phyloP scores from a whole-genome alignment of 2,329 filamentous ascomycete genomes.

The Sporothrix brasiliensis region DNA sequence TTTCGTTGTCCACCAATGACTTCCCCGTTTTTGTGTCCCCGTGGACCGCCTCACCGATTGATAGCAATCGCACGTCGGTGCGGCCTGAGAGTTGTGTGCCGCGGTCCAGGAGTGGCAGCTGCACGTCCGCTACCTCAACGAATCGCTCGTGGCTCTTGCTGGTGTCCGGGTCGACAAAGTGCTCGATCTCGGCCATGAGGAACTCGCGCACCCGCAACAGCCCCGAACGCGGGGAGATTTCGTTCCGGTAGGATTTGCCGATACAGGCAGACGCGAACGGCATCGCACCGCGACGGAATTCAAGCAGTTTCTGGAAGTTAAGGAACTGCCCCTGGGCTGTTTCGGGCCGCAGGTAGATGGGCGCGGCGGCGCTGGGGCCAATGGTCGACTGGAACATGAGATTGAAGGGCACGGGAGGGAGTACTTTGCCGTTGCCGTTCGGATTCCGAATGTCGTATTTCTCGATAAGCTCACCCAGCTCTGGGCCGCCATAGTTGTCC shows the following conservation, averaged over 20 bases:
- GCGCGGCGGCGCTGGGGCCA: conserved; percentile 80
- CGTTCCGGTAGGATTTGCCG: conserved; percentile 97
- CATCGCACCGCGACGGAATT: conserved; percentile 94
- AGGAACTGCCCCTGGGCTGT: conserved; percentile 98
- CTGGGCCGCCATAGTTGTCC: conserved; percentile 88
- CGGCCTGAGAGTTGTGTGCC: conserved; percentile 84
- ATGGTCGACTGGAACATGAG: conserved; percentile 98
- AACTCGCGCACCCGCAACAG: conserved; percentile 95
- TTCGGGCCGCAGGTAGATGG: conserved; percentile 87
- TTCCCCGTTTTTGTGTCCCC: conserved; percentile 35
- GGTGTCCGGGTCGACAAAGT: conserved; percentile 91
- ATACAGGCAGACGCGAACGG: conserved; percentile 96
- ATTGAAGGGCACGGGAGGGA: conserved; percentile 88
- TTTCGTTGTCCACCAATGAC: conserved; percentile 86
- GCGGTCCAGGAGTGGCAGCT: conserved; percentile 81
- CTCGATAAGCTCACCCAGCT: conserved; percentile 83
- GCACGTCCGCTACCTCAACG: conserved; percentile 76
- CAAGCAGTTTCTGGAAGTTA: conserved; percentile 89
- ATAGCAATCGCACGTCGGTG: conserved; percentile 71
- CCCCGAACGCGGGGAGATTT: conserved; percentile 91
- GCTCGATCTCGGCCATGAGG: conserved; percentile 98
- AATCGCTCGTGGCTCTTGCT: conserved; percentile 95
- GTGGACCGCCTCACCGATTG: conserved; percentile 87
- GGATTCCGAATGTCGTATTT: conserved; percentile 93
- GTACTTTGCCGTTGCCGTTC: conserved; percentile 72